Conservation (phyloP, 345 rosid species). For the Lagerstroemia speciosa region DNA sequence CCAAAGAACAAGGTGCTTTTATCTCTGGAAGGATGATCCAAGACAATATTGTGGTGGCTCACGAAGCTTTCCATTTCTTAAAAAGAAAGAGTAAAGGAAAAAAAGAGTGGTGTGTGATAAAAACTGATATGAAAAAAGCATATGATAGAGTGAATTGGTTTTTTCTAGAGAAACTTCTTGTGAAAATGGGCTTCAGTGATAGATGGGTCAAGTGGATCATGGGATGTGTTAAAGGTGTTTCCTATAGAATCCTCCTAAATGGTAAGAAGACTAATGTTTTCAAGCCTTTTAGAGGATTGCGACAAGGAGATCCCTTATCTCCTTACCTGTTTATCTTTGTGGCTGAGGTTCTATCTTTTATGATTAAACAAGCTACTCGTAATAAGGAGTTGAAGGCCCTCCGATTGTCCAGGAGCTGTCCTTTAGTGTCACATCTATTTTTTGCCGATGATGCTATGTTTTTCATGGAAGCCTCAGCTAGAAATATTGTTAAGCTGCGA, state of each 20-base stretch:
- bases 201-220: not conserved
- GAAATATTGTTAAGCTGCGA: not conserved
- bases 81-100: not conserved
- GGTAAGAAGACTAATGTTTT: too few species aligned
- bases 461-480: not conserved
- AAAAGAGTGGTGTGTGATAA: not conserved
- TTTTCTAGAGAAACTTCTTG: not conserved
- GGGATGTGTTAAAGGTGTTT: not conserved
- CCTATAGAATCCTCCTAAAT: not conserved
- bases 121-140: slow-evolving; percentile 2
- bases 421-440: not conserved
- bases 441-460: not conserved
- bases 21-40: not conserved
- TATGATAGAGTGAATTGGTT: not conserved
- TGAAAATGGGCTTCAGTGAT: not conserved
- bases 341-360: not conserved
- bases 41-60: not conserved
- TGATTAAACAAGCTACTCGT: not conserved
- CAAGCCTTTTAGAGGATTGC: not conserved
- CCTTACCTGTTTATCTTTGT: too few species aligned
- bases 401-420: not conserved
- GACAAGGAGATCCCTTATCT: too few species aligned
- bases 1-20: not conserved
- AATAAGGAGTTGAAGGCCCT: not conserved
- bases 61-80: not conserved